A percentile compares a stretch with the other conserved stretches of the same genome.
Evolutionary conservation across 2,329 filamentous ascomycete species (phyloP).

Genomic region (Colletotrichum eremochloae): DNA sequence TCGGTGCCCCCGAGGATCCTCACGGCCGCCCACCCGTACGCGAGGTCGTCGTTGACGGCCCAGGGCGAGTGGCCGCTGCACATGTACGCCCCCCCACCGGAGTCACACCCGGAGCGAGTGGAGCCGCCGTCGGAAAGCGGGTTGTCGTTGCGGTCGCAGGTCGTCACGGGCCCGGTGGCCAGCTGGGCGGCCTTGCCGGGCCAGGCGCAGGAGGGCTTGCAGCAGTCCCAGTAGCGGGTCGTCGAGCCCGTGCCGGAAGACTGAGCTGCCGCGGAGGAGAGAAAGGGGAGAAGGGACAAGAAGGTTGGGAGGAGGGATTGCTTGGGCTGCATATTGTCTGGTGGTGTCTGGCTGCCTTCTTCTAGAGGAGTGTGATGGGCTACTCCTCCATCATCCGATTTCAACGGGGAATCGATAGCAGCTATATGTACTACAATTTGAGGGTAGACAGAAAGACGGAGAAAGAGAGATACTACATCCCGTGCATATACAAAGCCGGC

Average conservation of each 20-base stretch:
- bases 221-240: slow-evolving; percentile 66
- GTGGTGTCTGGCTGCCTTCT: neutral
- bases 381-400: neutral
- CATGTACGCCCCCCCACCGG: slow-evolving; percentile 65
- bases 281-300: slow-evolving; percentile 43
- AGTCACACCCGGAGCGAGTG: slow-evolving; percentile 53
- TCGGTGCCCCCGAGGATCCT: slow-evolving; percentile 60
- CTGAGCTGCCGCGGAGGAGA: slow-evolving; percentile 43
- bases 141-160: slow-evolving; percentile 63
- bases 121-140: slow-evolving; percentile 57
- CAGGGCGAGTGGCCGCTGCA: slow-evolving; percentile 66
- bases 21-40: slow-evolving; percentile 68
- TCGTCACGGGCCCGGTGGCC: slow-evolving; percentile 55
- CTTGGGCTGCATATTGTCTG: slow-evolving; percentile 8
- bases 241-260: slow-evolving; percentile 49
- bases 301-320: slow-evolving; percentile 42
- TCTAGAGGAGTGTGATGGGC: neutral
- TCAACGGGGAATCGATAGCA: neutral
- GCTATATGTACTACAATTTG: neutral
- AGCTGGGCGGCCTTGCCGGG: slow-evolving; percentile 59
- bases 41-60: slow-evolving; percentile 62
- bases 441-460: too few relatives aligned
- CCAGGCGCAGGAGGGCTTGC: slow-evolving; percentile 71
- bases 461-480: neutral
- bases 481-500: neutral